Evolutionary conservation across 2,329 filamentous ascomycete species (phyloP), one percentile per base, ranked within the genome.

Genomic region (Alternaria sp.): DNA sequence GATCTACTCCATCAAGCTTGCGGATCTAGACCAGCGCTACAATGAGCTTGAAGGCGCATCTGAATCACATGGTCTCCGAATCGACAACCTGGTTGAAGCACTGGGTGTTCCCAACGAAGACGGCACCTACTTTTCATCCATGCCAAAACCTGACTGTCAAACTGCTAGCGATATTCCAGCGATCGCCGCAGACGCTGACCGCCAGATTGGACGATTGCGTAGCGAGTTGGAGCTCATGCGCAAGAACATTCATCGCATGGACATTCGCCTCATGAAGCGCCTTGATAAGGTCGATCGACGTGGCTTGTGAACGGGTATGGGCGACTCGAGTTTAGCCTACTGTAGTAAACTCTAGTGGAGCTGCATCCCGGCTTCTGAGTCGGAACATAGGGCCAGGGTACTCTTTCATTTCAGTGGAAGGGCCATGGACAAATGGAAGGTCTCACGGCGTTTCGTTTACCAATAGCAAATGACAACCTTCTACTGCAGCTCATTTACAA

Each of bases 1-100:
- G 13, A 6, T 63, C 13, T 54, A 63, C 52, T 42, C 28, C 9
- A 37, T 57, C 28, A 55, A 65, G 8, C 37, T 67, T 24, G 49
- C 60, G 3, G 50, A 59, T n/a, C 41, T 66, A 10, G 34, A 52
- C 11, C 49, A 57, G 14, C 45, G 50, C n/a, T 60, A 46, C 54
- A 37, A 55, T 9, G 33, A 58, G 13, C 58, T 62, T 2, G 44
- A 37, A 28, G 52, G 46, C n/a, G n/a, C 36, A 10, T 49, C 52
- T 29, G 55, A 62, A 39, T 58, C 52, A 1, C 52, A 61, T 13
- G 53, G 51, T 14, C 50, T 60, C 17, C 67, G 68, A 44, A 63
- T 71, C 39, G 66, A 72, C 37, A 69, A 67, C 21, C 24, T 73
- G 1, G 69, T 70, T 14, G 69, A 71, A 17, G 54, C 64, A 33